These are phyloP conservation scores for Arthroderma sp. DNA, from an alignment of 2,329 filamentous ascomycete genomes.

Conservation along the genomic window DNA sequence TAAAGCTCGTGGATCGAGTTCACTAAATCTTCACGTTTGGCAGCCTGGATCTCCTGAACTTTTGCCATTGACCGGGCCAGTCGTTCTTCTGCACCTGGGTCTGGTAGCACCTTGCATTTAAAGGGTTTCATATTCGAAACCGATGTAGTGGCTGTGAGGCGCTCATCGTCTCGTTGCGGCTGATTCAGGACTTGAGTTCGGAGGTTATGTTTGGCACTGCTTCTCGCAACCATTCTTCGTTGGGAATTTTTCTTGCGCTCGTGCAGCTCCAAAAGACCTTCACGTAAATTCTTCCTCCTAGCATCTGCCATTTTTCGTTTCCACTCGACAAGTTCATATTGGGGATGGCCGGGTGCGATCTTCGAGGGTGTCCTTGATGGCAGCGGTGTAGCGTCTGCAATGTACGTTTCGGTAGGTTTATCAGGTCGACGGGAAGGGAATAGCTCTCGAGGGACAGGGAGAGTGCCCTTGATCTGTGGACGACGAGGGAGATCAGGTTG, in stretches of 20 bases:
- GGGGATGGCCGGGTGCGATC: conserved; percentile 27
- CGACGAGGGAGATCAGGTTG: conserved; percentile 50
- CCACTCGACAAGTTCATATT: conserved; percentile 48
- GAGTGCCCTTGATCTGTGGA: conserved; percentile 55
- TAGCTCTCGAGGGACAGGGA: conserved; percentile 71
- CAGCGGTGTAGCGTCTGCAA: conserved; percentile 46
- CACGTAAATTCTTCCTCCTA: conserved; percentile 58
- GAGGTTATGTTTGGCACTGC: conserved; percentile 39
- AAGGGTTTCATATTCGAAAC: conserved; percentile 40
- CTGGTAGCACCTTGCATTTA: conserved; percentile 43
- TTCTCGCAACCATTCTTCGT: conserved; percentile 28
- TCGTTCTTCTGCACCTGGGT: conserved; percentile 50
- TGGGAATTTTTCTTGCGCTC: conserved; percentile 45
- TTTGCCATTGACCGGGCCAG: conserved; percentile 34
- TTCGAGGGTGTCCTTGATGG: conserved; percentile 30
- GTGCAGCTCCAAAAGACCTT: conserved; percentile 60
- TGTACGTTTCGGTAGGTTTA: conserved; percentile 52
- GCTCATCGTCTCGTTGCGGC: conserved; percentile 63
- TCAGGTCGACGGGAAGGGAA: conserved; percentile 52
- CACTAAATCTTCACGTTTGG: conserved; percentile 49
- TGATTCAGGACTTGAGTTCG: conserved; percentile 45
- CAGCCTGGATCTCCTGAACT: conserved; percentile 34
- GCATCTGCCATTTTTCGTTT: conserved; percentile 60
- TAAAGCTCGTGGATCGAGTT: conserved; percentile 78
- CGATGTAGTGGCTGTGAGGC: conserved; percentile 59